Conservation (phyloP, 2,329 filamentous ascomycete species). For the Teratosphaeria pseudoeucalypti region DNA sequence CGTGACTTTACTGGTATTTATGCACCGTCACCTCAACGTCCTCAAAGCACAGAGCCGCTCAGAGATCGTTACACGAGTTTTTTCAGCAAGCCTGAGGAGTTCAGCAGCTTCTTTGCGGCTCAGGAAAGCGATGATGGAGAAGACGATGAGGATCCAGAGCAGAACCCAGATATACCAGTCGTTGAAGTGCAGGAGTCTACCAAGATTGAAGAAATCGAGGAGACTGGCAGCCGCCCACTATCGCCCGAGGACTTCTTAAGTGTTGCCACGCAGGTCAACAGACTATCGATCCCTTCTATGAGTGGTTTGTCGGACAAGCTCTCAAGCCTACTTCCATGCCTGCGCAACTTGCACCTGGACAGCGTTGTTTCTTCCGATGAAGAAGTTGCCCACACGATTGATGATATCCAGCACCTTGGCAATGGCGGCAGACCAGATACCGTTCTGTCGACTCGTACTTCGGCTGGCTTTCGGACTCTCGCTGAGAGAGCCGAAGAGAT, state of each 20-base stretch:
- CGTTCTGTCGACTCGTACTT: conserved; percentile 26
- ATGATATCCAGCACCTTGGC: conserved; percentile 22
- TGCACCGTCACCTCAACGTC: conserved; percentile 25
- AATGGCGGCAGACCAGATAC: conserved; percentile 20
- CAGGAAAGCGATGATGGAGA: conserved; percentile 9
- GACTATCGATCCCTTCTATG: conserved; percentile 37
- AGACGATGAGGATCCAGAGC: conserved; percentile 9
- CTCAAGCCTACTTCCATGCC: conserved; percentile 35
- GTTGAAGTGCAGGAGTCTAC: conserved; percentile 18
- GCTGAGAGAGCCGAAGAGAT: conserved; percentile 29
- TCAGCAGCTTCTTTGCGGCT: conserved; percentile 16
- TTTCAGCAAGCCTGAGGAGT: conserved; percentile 34
- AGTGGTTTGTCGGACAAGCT: conserved; percentile 35
- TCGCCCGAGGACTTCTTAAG: conserved; percentile 33
- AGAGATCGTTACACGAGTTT: conserved; percentile 37
- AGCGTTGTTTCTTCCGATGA: conserved; percentile 25
- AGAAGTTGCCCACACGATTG: conserved; percentile 28
- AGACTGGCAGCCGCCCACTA: conserved; percentile 21
- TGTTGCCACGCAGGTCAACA: conserved; percentile 33
- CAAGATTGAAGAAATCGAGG: conserved; percentile 10
- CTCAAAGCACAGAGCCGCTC: conserved; percentile 29
- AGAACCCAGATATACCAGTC: conserved; percentile 10
- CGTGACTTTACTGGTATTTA: conserved; percentile 23
- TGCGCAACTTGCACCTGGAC: conserved; percentile 29
- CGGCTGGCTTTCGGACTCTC: conserved; percentile 27